Evolutionary conservation across 2,329 filamentous ascomycete genomes (phyloP).

Genomic region (Colletotrichum sp.): DNA sequence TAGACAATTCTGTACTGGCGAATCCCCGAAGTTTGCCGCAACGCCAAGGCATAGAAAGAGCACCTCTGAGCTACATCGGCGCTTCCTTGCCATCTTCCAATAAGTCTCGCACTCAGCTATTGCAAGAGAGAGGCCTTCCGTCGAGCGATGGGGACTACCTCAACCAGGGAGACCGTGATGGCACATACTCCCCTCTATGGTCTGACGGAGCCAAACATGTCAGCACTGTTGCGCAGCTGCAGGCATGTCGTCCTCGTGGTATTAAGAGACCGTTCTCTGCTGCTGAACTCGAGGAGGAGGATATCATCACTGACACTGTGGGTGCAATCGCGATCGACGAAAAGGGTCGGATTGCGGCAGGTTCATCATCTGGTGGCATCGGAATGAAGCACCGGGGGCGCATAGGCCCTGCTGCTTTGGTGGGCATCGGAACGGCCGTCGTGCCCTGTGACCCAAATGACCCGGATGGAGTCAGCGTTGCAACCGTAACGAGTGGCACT

Average conservation of each 20-base stretch:
- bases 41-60: constrained; percentile 25
- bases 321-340: constrained; percentile 93
- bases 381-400: constrained; percentile 97
- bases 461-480: constrained; percentile 72
- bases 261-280: constrained; percentile 38
- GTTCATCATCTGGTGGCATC: constrained; percentile 95
- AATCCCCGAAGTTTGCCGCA: constrained; percentile 7
- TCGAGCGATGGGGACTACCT: not conserved
- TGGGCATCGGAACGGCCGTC: constrained; percentile 89
- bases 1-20: not conserved
- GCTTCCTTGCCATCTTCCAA: constrained; percentile 1
- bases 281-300: constrained; percentile 47
- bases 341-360: constrained; percentile 87
- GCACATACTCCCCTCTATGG: constrained; percentile 17
- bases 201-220: constrained; percentile 5
- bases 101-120: not conserved
- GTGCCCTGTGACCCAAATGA: constrained; percentile 79
- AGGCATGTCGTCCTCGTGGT: constrained; percentile 29
- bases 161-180: constrained; percentile 17
- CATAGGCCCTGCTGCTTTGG: constrained; percentile 88
- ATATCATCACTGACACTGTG: constrained; percentile 87
- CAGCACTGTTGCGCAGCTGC: constrained; percentile 11
- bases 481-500: constrained; percentile 89
- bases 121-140: not conserved
- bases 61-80: constrained; percentile 30